phyloP scores from a whole-genome alignment of 2,329 filamentous ascomycete genomes.

The Cladophialophora psammophila region DNA sequence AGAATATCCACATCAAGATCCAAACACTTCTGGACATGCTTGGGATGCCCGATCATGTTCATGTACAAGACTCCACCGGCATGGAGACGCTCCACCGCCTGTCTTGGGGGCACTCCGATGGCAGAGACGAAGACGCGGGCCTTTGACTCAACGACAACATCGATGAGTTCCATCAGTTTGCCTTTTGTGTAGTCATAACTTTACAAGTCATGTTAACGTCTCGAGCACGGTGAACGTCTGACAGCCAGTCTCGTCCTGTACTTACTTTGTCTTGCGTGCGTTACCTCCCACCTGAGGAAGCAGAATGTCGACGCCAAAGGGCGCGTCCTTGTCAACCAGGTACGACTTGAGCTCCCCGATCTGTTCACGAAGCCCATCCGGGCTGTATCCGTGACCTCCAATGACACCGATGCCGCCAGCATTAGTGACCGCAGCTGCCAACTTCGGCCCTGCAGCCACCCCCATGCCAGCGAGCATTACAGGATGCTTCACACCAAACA shows the following conservation, averaged over 20 bases:
- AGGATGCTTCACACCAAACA: constrained; percentile 89
- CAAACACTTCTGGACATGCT: constrained; percentile 80
- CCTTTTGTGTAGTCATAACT: constrained; percentile 85
- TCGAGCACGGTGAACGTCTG: no score
- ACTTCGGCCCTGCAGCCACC: constrained; percentile 84
- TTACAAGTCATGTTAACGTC: no score
- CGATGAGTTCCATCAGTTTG: constrained; percentile 77
- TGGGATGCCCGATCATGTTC: constrained; percentile 89
- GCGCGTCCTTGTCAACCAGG: constrained; percentile 80
- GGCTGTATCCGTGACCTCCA: constrained; percentile 77
- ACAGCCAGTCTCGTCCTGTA: constrained; percentile 43
- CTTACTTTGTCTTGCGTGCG: constrained; percentile 82
- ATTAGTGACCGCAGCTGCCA: constrained; percentile 88
- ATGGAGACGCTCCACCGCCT: constrained; percentile 73
- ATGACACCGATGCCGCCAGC: constrained; percentile 88
- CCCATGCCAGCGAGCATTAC: constrained; percentile 91
- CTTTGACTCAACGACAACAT: constrained; percentile 77
- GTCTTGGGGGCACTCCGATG: constrained; percentile 75
- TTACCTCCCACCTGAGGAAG: constrained; percentile 87
- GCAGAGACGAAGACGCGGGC: constrained; percentile 79
- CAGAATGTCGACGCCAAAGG: constrained; percentile 86
- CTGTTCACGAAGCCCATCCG: constrained; percentile 86
- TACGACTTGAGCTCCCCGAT: constrained; percentile 85
- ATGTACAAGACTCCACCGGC: constrained; percentile 75
- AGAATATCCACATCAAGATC: constrained; percentile 72